Evolutionary conservation across 192 early-diverging fungal genomes (phyloP).

Genomic region (Ambispora gerdemannii): DNA sequence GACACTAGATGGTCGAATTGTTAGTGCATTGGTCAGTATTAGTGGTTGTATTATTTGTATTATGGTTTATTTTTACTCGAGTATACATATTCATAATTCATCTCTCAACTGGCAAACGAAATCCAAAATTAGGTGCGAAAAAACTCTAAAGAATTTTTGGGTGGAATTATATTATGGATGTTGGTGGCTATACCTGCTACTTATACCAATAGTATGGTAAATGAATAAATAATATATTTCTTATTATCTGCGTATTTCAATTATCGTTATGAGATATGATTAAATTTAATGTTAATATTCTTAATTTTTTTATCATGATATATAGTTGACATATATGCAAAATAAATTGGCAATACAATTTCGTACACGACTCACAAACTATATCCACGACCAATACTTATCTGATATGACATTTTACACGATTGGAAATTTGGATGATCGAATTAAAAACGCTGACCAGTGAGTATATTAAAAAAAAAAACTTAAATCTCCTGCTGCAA

Average conservation of each 20-base stretch:
- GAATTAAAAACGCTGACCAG: constrained; percentile 90
- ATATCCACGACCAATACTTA: constrained; percentile 84
- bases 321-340: constrained; percentile 74
- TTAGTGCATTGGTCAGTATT: constrained; percentile 61
- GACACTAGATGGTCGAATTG: constrained; percentile 79
- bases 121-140: constrained; percentile 51
- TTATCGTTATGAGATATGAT: not conserved
- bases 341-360: constrained; percentile 74
- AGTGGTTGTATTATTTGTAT: no score
- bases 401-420: constrained; percentile 92
- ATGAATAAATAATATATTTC: not conserved
- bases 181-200: constrained; percentile 91
- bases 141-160: constrained; percentile 76
- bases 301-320: constrained; percentile 19
- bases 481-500: not conserved
- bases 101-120: not conserved
- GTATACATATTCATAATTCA: not conserved
- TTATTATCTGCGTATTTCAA: not conserved
- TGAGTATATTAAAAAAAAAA: constrained; percentile 28
- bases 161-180: constrained; percentile 89
- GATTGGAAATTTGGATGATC: constrained; percentile 88
- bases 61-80: not conserved
- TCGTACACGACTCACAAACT: constrained; percentile 83
- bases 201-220: constrained; percentile 91
- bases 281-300: not conserved